Conservation (phyloP, 768 basidiomycete genomes). For the Xanthoconium purpureum region DNA sequence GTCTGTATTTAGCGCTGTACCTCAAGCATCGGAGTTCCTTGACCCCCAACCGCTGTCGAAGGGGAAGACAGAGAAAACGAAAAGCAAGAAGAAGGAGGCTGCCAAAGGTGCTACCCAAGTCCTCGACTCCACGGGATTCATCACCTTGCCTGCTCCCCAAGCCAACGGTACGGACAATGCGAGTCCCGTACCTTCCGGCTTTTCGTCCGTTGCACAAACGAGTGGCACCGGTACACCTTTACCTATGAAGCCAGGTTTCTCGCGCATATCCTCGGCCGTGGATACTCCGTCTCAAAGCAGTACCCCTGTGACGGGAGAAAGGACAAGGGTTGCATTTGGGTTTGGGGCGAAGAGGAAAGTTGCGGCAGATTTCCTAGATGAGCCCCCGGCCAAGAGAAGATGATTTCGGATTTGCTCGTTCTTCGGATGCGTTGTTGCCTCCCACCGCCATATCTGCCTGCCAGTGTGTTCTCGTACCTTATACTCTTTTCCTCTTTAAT, state of each 20-base stretch:
- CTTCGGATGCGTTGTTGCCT: neutral
- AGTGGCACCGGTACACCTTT: constrained; percentile 56
- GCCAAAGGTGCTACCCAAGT: constrained; percentile 46
- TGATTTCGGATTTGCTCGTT: constrained; percentile 12
- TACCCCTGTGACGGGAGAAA: constrained; percentile 60
- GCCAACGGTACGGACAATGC: constrained; percentile 38
- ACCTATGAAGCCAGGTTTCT: constrained; percentile 67
- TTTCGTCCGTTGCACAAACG: constrained; percentile 25
- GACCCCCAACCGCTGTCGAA: constrained; percentile 80
- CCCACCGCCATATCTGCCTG: neutral
- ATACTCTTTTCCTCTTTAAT: neutral
- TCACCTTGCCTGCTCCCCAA: constrained; percentile 65
- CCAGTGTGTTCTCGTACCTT: neutral
- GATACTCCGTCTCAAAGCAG: constrained; percentile 47
- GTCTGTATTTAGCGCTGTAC: constrained; percentile 61
- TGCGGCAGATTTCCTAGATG: constrained; percentile 60
- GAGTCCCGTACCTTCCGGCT: constrained; percentile 45
- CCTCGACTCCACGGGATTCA: constrained; percentile 58
- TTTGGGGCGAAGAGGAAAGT: constrained; percentile 81
- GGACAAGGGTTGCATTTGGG: constrained; percentile 74
- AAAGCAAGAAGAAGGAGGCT: constrained; percentile 73
- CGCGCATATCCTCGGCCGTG: constrained; percentile 62
- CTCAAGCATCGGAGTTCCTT: constrained; percentile 78
- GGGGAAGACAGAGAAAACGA: constrained; percentile 78
- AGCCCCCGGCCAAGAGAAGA: constrained; percentile 62